Evolutionary conservation across 2,329 filamentous ascomycete genomes (phyloP).

Genomic region (Colletotrichum eremochloae): DNA sequence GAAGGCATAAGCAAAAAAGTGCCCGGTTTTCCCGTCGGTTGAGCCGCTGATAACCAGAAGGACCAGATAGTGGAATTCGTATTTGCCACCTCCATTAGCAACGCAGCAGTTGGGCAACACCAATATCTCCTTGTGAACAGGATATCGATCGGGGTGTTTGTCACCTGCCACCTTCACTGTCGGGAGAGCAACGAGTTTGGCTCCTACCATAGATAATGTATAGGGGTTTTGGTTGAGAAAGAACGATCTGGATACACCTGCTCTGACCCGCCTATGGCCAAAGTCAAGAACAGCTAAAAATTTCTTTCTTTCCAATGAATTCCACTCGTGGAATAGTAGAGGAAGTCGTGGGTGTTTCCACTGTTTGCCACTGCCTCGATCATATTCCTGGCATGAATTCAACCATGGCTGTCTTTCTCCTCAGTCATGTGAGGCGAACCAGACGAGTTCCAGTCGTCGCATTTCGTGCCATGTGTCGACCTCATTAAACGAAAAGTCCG

Average conservation of each 20-base stretch:
- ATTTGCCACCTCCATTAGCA: not conserved
- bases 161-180: not conserved
- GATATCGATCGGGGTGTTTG: not conserved
- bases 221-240: not conserved
- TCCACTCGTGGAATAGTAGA: not conserved
- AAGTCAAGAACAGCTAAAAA: not conserved
- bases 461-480: not conserved
- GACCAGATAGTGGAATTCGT: too few species aligned
- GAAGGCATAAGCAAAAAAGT: not conserved
- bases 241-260: not conserved
- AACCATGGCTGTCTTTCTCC: not conserved
- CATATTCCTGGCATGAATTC: not conserved
- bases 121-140: not conserved
- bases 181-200: not conserved
- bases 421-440: not conserved
- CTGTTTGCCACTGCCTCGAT: not conserved
- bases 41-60: not conserved
- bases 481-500: not conserved
- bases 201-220: not conserved
- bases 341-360: not conserved
- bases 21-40: not conserved
- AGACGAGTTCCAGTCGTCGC: not conserved
- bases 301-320: too few species aligned
- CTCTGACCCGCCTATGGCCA: not conserved
- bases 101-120: not conserved